Percentiles rank a stretch among this genome's conserved stretches.
Conservation (phyloP, 2,329 filamentous ascomycete species). For the Catunica adiposa region DNA sequence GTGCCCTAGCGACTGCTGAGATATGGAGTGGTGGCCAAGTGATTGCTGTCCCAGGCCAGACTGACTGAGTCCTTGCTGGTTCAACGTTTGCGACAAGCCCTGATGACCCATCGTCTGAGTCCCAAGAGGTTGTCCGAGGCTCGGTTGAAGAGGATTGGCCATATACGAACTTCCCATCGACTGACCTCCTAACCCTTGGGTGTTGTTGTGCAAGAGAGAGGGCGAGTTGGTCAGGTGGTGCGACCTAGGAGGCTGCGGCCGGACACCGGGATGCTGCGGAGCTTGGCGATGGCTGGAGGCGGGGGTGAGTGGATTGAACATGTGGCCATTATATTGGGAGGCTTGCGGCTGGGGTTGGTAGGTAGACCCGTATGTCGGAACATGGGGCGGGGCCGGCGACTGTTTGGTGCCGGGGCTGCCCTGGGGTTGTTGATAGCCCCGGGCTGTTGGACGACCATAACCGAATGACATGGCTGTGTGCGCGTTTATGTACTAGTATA, state of each 20-base stretch:
- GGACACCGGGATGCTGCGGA: slow-evolving; percentile 30
- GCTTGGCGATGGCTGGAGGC: slow-evolving; percentile 30
- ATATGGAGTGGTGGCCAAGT: slow-evolving; percentile 5
- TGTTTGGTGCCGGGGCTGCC: slow-evolving; percentile 37
- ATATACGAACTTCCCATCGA: slow-evolving; percentile 16
- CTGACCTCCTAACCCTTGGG: slow-evolving; percentile 15
- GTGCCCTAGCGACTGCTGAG: slow-evolving; percentile 8
- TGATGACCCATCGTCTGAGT: slow-evolving; percentile 20
- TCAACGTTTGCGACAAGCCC: slow-evolving; percentile 15
- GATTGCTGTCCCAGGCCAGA: slow-evolving; percentile 14
- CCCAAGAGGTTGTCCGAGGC: slow-evolving; percentile 17
- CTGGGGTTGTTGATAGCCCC: slow-evolving; percentile 20
- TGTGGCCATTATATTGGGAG: slow-evolving; percentile 32
- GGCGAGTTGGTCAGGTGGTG: slow-evolving; percentile 24
- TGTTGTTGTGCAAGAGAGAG: slow-evolving; percentile 19
- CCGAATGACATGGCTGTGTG: too few species aligned
- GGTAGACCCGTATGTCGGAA: slow-evolving; percentile 37
- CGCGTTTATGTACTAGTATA: too few species aligned
- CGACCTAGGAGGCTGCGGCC: slow-evolving; percentile 19
- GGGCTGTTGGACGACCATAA: background rate
- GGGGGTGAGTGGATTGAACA: slow-evolving; percentile 34
- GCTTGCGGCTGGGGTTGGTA: slow-evolving; percentile 37
- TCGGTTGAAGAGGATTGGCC: slow-evolving; percentile 20
- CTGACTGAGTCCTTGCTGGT: slow-evolving; percentile 16
- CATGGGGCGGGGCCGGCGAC: slow-evolving; percentile 36